A percentile compares a stretch with the other conserved stretches of the same genome.
phyloP scores from a whole-genome alignment of 805 yeast genomes.

The Barnettozyma pratensis region DNA sequence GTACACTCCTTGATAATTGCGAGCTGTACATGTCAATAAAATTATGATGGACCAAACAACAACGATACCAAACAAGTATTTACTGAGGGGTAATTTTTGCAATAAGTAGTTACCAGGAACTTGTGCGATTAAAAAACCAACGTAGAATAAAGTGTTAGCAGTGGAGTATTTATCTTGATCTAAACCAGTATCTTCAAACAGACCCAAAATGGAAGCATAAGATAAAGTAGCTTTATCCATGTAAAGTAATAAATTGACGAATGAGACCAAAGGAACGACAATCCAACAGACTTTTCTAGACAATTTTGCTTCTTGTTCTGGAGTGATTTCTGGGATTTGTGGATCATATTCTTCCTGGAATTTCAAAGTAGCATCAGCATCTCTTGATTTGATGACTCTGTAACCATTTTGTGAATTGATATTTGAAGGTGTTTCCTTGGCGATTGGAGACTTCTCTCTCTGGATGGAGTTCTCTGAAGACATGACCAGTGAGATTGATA shows the following conservation, averaged over 20 bases:
- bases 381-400: constrained; percentile 27
- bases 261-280: constrained; percentile 32
- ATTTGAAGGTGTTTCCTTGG: background rate
- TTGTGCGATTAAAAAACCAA: constrained; percentile 46
- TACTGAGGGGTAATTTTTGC: constrained; percentile 39
- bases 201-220: constrained; percentile 42
- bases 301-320: constrained; percentile 36
- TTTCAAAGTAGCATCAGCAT: constrained; percentile 36
- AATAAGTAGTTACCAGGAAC: constrained; percentile 36
- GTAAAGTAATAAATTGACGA: constrained; percentile 39
- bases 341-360: constrained; percentile 33
- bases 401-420: constrained; percentile 27
- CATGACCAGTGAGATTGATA: background rate
- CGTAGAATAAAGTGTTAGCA: constrained; percentile 48
- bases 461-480: background rate
- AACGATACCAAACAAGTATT: constrained; percentile 32
- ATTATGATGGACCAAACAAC: constrained; percentile 42
- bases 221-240: constrained; percentile 49
- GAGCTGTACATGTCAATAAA: constrained; percentile 42
- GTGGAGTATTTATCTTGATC: constrained; percentile 40
- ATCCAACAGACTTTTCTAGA: constrained; percentile 33
- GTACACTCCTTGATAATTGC: constrained; percentile 40
- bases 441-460: background rate
- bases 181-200: constrained; percentile 42
- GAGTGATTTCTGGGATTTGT: constrained; percentile 34